Evolutionary conservation across 768 basidiomycete genomes (phyloP).

Genomic region (Pleurotus pulmonarius): DNA sequence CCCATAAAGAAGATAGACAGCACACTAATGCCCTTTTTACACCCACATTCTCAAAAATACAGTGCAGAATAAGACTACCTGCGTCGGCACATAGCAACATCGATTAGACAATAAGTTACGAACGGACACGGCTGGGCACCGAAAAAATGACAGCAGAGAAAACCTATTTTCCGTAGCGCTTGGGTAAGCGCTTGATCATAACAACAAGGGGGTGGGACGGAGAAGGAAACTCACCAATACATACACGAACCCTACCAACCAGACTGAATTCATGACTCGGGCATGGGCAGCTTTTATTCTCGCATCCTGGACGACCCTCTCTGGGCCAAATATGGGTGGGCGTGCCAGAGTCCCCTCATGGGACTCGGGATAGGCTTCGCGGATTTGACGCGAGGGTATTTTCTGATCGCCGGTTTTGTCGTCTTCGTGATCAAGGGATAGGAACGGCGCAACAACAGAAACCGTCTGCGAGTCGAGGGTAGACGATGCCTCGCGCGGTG

Average conservation of each 20-base stretch:
- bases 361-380: not conserved
- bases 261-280: constrained; percentile 24
- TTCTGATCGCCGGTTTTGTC: constrained; percentile 4
- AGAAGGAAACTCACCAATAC: constrained; percentile 16
- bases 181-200: not conserved
- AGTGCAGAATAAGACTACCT: too few species aligned
- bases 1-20: too few species aligned
- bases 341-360: constrained; percentile 15
- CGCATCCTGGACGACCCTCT: constrained; percentile 32
- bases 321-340: constrained; percentile 37
- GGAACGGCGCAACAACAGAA: constrained; percentile 4
- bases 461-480: constrained; percentile 4
- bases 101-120: too few species aligned
- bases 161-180: constrained; percentile 8
- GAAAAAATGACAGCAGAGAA: constrained; percentile 20
- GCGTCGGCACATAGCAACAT: too few species aligned
- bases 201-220: not conserved
- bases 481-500: not conserved
- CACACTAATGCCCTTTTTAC: too few species aligned
- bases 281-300: constrained; percentile 28
- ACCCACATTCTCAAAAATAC: too few species aligned
- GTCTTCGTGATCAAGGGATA: not conserved
- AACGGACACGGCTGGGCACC: constrained; percentile 14
- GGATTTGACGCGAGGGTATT: not conserved
- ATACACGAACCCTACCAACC: constrained; percentile 18